Evolutionary conservation across 352 stramenopile genomes (phyloP), one percentile per base, ranked within the genome.

Genomic region (Thalassiosira livingstoniorum): DNA sequence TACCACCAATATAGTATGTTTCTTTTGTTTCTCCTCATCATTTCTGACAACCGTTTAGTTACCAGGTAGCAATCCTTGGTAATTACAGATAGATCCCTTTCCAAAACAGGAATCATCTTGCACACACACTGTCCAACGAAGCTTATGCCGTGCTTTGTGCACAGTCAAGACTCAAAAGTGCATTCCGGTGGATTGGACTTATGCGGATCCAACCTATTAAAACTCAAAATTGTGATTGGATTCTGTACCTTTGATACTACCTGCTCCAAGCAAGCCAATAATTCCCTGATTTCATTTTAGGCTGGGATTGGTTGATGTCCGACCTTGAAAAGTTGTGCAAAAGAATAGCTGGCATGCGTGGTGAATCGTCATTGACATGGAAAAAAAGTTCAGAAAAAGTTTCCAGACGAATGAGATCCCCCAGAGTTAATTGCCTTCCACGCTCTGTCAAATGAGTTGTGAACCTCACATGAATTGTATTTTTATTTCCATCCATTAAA

Each of bases 1-100:
- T 74, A 74, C 65, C 65, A 74, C 65, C 65, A 74, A 53, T 51
- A 74, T 11, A 74, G 21, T 31, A 74, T 74, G 2, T 32, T 2
- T 10, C 62, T 32, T 23, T 70, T 70, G 29, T 34, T 32, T 15
- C 55, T 70, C 7, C 27, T 57, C 37, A 3, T 2, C 1, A 58
- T 57, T 3, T 42, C 25, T 29, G 32, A 31, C 11, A 27, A 2
- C n/a, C 3, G 43, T 35, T 74, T 18, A 31, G 1, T 53, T 15
- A 51, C 15, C 25, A 70, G 23, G 27, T 74, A 35, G 35, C 65
- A 74, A 51, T 74, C 43, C 29, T 74, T 29, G 10, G 23, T 0
- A 25, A 74, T 63, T 0, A 47, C 35, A 51, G 27, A 13, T 15
- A 74, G 37, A 18, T 74, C 29, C 31, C 27, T 3, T 21, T 63